These are phyloP conservation scores for Cornus florida DNA, from an alignment of 148 eudicot species.

Conservation along the genomic window DNA sequence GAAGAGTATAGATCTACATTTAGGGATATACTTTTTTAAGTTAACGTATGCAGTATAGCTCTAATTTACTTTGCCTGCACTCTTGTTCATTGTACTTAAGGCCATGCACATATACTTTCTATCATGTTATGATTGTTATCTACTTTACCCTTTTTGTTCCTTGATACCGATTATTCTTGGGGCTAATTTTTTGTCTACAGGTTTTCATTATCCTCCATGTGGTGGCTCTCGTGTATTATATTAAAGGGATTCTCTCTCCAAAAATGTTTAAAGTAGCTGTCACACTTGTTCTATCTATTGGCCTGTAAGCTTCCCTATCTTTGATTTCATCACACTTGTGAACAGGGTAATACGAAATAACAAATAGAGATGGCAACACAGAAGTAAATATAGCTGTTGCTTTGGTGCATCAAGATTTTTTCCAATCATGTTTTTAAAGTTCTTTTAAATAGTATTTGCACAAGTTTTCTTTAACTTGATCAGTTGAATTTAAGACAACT, in stretches of 20 bases:
- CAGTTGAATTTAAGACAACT: not conserved
- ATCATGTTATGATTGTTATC: not conserved
- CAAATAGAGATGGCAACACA: not conserved
- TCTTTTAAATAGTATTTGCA: not conserved
- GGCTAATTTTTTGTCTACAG: slow-evolving; percentile 42
- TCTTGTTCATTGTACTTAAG: not conserved
- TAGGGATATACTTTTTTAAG: not conserved
- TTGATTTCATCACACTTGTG: not conserved
- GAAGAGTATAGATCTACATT: not conserved
- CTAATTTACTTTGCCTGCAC: not conserved
- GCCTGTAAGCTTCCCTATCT: slow-evolving; percentile 65
- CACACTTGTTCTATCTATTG: slow-evolving; percentile 81
- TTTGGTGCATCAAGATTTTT: not conserved
- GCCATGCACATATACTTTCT: not conserved
- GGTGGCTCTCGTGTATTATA: slow-evolving; percentile 89
- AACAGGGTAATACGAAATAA: not conserved
- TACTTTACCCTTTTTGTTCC: not conserved
- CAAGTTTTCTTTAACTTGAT: not conserved
- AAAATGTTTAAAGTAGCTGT: slow-evolving; percentile 96
- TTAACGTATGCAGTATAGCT: not conserved
- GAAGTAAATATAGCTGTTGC: not conserved
- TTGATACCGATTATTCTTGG: not conserved
- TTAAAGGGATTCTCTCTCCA: slow-evolving; percentile 85
- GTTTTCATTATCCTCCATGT: slow-evolving; percentile 94
- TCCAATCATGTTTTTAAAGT: not conserved